Evolutionary conservation across 2,329 filamentous ascomycete species (phyloP), one percentile per base, ranked within the genome.

Genomic region (Coniochaeta hoffmannii): DNA sequence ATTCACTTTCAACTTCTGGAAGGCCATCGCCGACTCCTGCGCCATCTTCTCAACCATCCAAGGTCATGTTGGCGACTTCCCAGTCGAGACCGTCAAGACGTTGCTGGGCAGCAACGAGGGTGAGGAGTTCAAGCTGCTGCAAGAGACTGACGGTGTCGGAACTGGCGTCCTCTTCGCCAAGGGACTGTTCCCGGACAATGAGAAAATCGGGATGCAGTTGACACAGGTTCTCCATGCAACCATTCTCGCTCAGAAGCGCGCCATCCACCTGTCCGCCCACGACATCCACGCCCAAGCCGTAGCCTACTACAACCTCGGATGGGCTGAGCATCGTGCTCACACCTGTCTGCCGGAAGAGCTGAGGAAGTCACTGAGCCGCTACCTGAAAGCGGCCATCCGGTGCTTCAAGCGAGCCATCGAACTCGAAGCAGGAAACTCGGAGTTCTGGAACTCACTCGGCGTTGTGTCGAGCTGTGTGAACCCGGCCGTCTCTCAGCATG

Each of bases 381-480:
- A 90, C 62, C 76, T 94, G 50, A 92, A 88, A 68, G 86, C 91
- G 7, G 83, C 94, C 1, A 87, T 97, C 60, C 82, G 86, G 55
- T 94, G 90, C 64, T 97, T 99, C 79, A 99, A 99, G 73, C 82
- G 90, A 46, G 89, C 94, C 1, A 99, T 99, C 61, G 94, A 97
- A 71, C 78, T 97, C 1, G 95, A 99, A 70, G 89, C 92, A 7
- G 89, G 91, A 53, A 99, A 97, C 66, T 77, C 90, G 0, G 93
- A 97, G 62, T 97, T 97, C 69, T 99, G 94, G 94, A 97, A 97
- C 66, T 87, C 94, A 0, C 79, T 99, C 2, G 94, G 93, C 52
- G 90, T 97, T 3, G 90, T 89, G 26, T 97, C 94, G 2, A 92
- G 90, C 59, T 83, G 84, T 49, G 79, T 97, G 61, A 97, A 89